Evolutionary conservation across 805 yeast species (phyloP), one percentile per base, ranked within the genome.

Genomic region (Debaryomyces hansenii): DNA sequence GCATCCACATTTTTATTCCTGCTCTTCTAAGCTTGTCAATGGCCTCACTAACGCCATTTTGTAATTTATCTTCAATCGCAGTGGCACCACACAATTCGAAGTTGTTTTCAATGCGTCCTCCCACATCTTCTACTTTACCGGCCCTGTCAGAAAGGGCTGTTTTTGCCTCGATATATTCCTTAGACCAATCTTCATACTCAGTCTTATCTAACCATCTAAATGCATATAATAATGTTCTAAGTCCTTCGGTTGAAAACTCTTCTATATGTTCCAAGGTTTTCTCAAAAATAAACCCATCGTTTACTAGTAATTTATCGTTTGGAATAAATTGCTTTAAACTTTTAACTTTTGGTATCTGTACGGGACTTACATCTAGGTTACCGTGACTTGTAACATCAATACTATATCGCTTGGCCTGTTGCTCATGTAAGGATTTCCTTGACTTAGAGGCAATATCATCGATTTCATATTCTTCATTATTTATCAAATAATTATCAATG

Each of bases 1-100:
- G 72, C 97, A 94, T 94, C 99, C 99, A 94, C 75, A 94, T 69
- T 58, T 85, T 89, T 47, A 94, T 90, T 2, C 96, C 96, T 0
- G 99, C 98, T 52, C 95, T 77, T 56, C 96, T 80, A 41, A 94
- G 75, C 59, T 90, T 90, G 48, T 90, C 97, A 52, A 94, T 91
- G 0, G 98, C 81, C 45, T 91, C 96, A 18, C 97, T 86, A 5
- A 94, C 99, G n/a, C 99, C 99, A 20, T 84, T 86, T 67, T 94
- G 99, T 34, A 94, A 74, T 60, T 92, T 94, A 62, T 94, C 99
- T 62, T 94, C 99, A 51, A 94, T 94, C 0, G 98, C 99, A 4
- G 97, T 90, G 3, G 96, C 97, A 4, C 99, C 99, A 7, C 85
- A 63, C 6, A 94, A 67, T 45, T 77, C 83, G 33, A 92, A 69